Evolutionary conservation across 345 rosid genomes (phyloP).

Genomic region (Eutrema heterophyllum): DNA sequence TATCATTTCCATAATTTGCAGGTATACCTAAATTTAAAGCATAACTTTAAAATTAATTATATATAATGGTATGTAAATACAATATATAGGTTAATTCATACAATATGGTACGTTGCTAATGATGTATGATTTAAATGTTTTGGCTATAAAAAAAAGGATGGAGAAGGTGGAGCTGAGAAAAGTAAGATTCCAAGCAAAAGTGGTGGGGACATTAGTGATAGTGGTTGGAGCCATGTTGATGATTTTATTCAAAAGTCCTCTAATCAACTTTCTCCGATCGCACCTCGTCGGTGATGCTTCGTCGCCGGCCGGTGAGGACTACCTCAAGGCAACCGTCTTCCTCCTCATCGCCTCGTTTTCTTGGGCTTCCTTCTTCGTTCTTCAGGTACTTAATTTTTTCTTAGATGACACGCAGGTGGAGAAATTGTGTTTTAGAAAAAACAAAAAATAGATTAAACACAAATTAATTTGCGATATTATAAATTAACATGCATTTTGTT

Average conservation of each 20-base stretch:
- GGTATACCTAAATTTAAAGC: conserved; percentile 23
- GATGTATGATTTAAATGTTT: conserved; percentile 3
- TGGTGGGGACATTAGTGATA: conserved; percentile 72
- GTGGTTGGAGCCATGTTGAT: conserved; percentile 84
- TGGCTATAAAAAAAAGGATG: conserved; percentile 47
- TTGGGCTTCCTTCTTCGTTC: conserved; percentile 80
- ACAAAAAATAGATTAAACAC: neutral
- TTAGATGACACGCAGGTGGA: neutral
- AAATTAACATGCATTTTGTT: neutral
- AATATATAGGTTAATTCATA: neutral
- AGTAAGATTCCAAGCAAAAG: conserved; percentile 80
- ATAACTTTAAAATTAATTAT: neutral
- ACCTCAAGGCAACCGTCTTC: conserved; percentile 72
- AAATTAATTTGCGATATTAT: neutral
- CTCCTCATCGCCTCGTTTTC: conserved; percentile 84
- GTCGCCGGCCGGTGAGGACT: conserved; percentile 22
- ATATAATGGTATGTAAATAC: neutral
- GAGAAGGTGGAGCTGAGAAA: conserved; percentile 68
- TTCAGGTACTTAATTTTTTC: conserved; percentile 43
- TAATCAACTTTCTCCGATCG: conserved; percentile 56
- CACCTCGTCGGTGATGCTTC: conserved; percentile 30
- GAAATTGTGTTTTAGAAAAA: neutral
- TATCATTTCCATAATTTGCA: conserved; percentile 59
- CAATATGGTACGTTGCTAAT: conserved; percentile 8
- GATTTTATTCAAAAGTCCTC: conserved; percentile 72